Conservation (phyloP, 2,329 filamentous ascomycete genomes). For the Penicillium sumatraense region DNA sequence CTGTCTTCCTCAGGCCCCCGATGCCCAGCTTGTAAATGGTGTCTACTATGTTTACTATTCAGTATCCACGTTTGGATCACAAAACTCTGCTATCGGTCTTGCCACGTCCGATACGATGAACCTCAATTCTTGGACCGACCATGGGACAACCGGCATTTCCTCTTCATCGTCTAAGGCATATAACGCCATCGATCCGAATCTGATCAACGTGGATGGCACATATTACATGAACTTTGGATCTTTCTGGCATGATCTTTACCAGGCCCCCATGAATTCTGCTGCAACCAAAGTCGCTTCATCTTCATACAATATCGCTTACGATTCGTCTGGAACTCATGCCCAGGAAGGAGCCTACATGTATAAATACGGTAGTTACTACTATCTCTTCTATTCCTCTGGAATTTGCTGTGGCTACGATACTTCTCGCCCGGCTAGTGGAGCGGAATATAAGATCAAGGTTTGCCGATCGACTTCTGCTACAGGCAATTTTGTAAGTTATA, state of each 20-base stretch:
- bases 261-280: slow-evolving; percentile 54
- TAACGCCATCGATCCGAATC: slow-evolving; percentile 66
- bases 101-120: slow-evolving; percentile 54
- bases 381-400: slow-evolving; percentile 67
- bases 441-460: slow-evolving; percentile 70
- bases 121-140: slow-evolving; percentile 38
- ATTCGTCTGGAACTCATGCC: slow-evolving; percentile 56
- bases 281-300: slow-evolving; percentile 36
- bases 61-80: slow-evolving; percentile 65
- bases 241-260: slow-evolving; percentile 70
- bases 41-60: slow-evolving; percentile 70
- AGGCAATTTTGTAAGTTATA: slow-evolving; percentile 55
- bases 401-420: slow-evolving; percentile 65
- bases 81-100: slow-evolving; percentile 66
- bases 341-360: slow-evolving; percentile 64
- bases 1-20: slow-evolving; percentile 59
- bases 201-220: slow-evolving; percentile 48
- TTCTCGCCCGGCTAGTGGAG: slow-evolving; percentile 56
- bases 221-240: slow-evolving; percentile 67
- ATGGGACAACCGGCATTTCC: slow-evolving; percentile 39
- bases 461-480: slow-evolving; percentile 61
- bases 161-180: slow-evolving; percentile 50
- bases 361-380: slow-evolving; percentile 62
- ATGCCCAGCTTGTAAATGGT: slow-evolving; percentile 61
- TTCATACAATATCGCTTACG: slow-evolving; percentile 59